These are phyloP conservation scores for Chrysoporthe deuterocubensis DNA, from an alignment of 2,329 filamentous ascomycete genomes.

Conservation along the genomic window DNA sequence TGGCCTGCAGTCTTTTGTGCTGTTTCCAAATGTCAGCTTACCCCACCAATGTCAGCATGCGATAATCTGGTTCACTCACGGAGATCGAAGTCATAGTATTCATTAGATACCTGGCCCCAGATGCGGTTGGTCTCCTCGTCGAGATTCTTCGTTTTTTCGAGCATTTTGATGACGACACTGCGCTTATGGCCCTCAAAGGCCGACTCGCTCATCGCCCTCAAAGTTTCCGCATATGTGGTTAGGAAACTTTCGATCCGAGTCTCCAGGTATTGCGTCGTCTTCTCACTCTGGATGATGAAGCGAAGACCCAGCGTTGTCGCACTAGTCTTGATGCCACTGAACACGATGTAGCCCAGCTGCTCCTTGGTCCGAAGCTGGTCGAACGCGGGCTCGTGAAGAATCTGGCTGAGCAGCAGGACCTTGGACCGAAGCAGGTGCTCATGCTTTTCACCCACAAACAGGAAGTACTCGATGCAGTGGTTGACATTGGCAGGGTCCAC, in stretches of 20 bases:
- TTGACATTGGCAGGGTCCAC: slow-evolving; percentile 90
- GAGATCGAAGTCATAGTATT: slow-evolving; percentile 88
- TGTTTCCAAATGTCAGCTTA: slow-evolving; percentile 13
- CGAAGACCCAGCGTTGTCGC: slow-evolving; percentile 84
- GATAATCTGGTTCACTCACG: slow-evolving; percentile 57
- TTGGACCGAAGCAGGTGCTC: slow-evolving; percentile 76
- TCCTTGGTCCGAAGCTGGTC: slow-evolving; percentile 96
- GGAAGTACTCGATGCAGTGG: slow-evolving; percentile 79
- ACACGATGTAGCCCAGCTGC: slow-evolving; percentile 96
- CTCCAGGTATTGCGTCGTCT: slow-evolving; percentile 81
- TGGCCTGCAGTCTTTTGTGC: slow-evolving; percentile 55
- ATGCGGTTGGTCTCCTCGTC: slow-evolving; percentile 81
- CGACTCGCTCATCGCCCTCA: slow-evolving; percentile 76
- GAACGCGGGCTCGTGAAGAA: slow-evolving; percentile 91
- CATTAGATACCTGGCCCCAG: slow-evolving; percentile 83
- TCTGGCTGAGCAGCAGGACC: slow-evolving; percentile 81
- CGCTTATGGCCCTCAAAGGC: slow-evolving; percentile 92
- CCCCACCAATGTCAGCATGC: not conserved
- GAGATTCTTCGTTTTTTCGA: slow-evolving; percentile 93
- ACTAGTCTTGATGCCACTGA: slow-evolving; percentile 73
- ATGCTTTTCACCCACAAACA: slow-evolving; percentile 70
- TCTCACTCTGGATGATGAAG: slow-evolving; percentile 92
- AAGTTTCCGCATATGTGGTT: slow-evolving; percentile 62
- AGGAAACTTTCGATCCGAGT: slow-evolving; percentile 87
- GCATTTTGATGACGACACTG: slow-evolving; percentile 81